Percentiles rank a stretch among this genome's conserved stretches.
Evolutionary conservation across 768 basidiomycete genomes (phyloP).

Genomic region (Russula brevipes): DNA sequence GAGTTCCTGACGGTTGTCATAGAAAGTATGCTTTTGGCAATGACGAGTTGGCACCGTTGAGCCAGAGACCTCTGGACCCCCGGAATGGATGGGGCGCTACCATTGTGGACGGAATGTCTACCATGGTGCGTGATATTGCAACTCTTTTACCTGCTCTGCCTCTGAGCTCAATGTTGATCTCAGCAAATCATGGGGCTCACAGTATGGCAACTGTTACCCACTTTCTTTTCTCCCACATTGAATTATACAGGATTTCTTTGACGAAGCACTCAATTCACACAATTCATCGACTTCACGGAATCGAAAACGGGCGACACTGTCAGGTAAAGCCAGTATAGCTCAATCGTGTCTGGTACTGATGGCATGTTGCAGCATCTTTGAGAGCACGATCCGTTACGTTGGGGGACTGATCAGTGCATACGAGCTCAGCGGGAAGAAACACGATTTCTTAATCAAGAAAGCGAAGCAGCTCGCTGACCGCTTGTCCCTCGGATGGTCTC

Average conservation of each 20-base stretch:
- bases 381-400: constrained; percentile 70
- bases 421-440: constrained; percentile 54
- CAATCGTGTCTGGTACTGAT: not conserved
- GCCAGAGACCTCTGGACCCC: constrained; percentile 36
- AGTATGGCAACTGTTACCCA: constrained; percentile 30
- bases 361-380: constrained; percentile 51
- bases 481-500: constrained; percentile 55
- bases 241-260: constrained; percentile 43
- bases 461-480: constrained; percentile 61
- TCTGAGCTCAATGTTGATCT: constrained; percentile 40
- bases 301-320: constrained; percentile 44
- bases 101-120: constrained; percentile 57
- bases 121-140: constrained; percentile 41
- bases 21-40: constrained; percentile 56
- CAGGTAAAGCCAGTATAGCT: constrained; percentile 32
- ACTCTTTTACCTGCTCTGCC: not conserved
- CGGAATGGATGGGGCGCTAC: constrained; percentile 51
- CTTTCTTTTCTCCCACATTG: not conserved
- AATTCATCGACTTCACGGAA: constrained; percentile 50
- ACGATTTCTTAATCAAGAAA: constrained; percentile 50
- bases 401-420: constrained; percentile 65
- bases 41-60: constrained; percentile 53
- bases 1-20: not conserved
- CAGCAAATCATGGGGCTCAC: constrained; percentile 58
- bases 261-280: constrained; percentile 51